These are phyloP conservation scores for Elsinoe necatrix DNA, from an alignment of 2,329 filamentous ascomycete genomes.

Conservation along the genomic window DNA sequence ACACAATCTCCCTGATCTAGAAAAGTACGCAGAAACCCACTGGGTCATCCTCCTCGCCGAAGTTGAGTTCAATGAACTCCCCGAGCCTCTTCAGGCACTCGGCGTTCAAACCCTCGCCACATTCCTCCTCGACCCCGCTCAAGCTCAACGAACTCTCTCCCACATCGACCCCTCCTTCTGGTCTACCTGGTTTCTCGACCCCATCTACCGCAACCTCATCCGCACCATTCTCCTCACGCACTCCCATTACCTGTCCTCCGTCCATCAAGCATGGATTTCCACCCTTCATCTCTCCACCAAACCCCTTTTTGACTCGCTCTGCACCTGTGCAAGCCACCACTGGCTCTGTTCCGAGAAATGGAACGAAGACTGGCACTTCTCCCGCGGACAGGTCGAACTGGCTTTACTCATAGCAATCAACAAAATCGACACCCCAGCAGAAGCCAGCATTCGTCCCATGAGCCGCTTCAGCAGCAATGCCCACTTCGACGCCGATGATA, in stretches of 20 bases:
- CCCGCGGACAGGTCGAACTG: background rate
- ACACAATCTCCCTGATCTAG: background rate
- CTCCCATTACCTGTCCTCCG: background rate
- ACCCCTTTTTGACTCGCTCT: background rate
- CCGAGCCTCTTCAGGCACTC: background rate
- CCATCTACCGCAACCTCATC: background rate
- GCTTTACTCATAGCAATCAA: background rate
- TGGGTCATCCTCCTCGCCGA: background rate
- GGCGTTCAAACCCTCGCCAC: background rate
- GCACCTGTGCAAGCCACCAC: background rate
- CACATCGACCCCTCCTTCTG: background rate
- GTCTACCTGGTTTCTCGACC: background rate
- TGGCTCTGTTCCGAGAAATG: background rate
- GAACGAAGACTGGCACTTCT: slow-evolving; percentile 1
- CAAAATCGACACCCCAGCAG: background rate
- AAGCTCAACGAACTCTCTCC: background rate
- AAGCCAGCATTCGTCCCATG: background rate
- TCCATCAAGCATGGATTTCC: background rate
- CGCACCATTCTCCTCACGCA: background rate
- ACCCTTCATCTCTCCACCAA: background rate
- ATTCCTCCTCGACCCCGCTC: background rate
- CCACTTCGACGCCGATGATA: background rate
- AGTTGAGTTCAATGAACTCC: background rate
- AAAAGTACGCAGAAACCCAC: background rate
- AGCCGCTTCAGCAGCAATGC: background rate